A percentile compares a stretch with the other conserved stretches of the same genome.
phyloP scores from a whole-genome alignment of 176 grass and related monocot species.

The Urochloa ruziziensis region DNA sequence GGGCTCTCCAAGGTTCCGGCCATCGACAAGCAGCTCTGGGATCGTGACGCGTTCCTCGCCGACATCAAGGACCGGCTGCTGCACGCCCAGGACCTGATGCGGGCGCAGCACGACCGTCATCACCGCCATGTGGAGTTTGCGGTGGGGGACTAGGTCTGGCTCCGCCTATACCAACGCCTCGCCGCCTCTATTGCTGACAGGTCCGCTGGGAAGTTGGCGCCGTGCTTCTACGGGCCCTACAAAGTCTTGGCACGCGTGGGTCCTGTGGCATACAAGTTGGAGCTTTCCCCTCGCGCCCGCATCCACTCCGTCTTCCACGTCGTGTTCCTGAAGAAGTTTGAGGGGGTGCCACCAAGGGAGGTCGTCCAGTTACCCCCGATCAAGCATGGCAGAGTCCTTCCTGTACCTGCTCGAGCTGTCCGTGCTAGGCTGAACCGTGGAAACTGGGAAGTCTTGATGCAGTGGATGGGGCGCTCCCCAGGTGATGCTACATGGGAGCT shows the following conservation, averaged over 20 bases:
- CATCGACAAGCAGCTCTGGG: rapidly evolving
- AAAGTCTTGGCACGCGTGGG: not conserved
- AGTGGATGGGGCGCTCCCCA: not conserved
- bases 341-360: not conserved
- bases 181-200: not conserved
- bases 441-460: not conserved
- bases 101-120: rapidly evolving
- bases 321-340: not conserved
- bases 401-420: rapidly evolving
- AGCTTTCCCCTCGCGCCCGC: too few relatives aligned
- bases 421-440: too few relatives aligned
- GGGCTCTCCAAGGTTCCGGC: rapidly evolving
- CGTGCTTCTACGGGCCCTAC: not conserved
- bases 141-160: not conserved
- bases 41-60: not conserved
- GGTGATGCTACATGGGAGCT: not conserved
- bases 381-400: not conserved
- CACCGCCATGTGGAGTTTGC: not conserved
- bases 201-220: not conserved
- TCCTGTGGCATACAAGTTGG: not conserved
- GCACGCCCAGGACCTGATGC: not conserved
- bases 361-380: not conserved
- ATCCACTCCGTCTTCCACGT: not conserved
- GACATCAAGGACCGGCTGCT: not conserved
- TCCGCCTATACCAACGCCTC: not conserved